A percentile compares a stretch with the other conserved stretches of the same genome.
Conservation (phyloP, 768 basidiomycete species). For the Naematelia aurantialba region DNA sequence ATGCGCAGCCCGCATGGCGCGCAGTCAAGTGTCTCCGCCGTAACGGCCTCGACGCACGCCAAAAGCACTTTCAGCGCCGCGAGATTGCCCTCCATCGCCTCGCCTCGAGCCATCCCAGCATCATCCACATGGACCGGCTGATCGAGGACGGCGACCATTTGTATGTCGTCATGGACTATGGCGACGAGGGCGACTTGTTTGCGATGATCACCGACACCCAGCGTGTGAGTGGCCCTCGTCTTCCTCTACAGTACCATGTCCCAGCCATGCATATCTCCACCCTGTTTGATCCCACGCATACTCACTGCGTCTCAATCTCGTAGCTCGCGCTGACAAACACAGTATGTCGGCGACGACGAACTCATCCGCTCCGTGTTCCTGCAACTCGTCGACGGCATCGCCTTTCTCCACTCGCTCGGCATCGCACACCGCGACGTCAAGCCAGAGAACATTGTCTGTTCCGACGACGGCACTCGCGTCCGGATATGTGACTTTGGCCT, state of each 20-base stretch:
- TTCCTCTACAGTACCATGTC: not conserved
- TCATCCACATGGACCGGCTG: slow-evolving; percentile 41
- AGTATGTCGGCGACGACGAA: slow-evolving; percentile 55
- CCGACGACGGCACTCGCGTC: slow-evolving; percentile 31
- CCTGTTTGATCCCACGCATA: too few species aligned
- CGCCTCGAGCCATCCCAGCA: slow-evolving; percentile 46
- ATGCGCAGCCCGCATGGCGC: slow-evolving; percentile 54
- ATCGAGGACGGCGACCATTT: slow-evolving; percentile 42
- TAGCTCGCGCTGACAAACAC: too few species aligned
- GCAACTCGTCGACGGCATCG: slow-evolving; percentile 84
- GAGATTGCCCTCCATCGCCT: slow-evolving; percentile 59
- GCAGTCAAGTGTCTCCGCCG: slow-evolving; percentile 85
- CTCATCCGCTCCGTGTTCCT: slow-evolving; percentile 85
- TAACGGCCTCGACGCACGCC: slow-evolving; percentile 56
- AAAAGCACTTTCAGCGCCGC: slow-evolving; percentile 65
- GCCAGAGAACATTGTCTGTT: slow-evolving; percentile 55
- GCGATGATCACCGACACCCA: slow-evolving; percentile 47
- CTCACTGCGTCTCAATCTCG: too few species aligned
- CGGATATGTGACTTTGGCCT: slow-evolving; percentile 50
- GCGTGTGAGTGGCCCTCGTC: slow-evolving; percentile 32
- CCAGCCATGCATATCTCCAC: too few species aligned
- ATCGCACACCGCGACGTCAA: slow-evolving; percentile 49
- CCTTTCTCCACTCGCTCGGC: slow-evolving; percentile 42
- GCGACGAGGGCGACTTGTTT: slow-evolving; percentile 47
- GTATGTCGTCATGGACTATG: slow-evolving; percentile 48